Evolutionary conservation across 495 filamentous ascomycete species (phyloP).

Genomic region (Clavariopsis aquatica): DNA sequence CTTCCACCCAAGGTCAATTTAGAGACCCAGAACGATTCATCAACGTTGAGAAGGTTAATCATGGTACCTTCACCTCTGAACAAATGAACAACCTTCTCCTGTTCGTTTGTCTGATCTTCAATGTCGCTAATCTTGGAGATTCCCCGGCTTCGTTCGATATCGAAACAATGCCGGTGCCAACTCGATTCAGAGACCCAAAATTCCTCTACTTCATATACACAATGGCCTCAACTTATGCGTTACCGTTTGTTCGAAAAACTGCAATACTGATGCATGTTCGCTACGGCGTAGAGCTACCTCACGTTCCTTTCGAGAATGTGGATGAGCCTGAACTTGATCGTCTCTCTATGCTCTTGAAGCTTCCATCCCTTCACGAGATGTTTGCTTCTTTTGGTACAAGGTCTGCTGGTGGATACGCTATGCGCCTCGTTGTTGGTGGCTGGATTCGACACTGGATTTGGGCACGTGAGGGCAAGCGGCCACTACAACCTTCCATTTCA

Average conservation of each 20-base stretch:
- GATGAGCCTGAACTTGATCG: slow-evolving; percentile 79
- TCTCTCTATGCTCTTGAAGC: slow-evolving; percentile 67
- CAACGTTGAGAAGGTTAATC: slow-evolving; percentile 17
- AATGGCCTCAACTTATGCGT: slow-evolving; percentile 73
- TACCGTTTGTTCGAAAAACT: slow-evolving; percentile 86
- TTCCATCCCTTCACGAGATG: slow-evolving; percentile 81
- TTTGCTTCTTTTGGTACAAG: slow-evolving; percentile 51
- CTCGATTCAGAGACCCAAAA: not conserved
- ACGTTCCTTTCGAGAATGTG: slow-evolving; percentile 63
- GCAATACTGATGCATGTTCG: slow-evolving; percentile 82
- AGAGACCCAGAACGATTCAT: slow-evolving; percentile 18
- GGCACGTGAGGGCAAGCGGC: slow-evolving; percentile 35
- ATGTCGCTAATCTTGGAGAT: slow-evolving; percentile 13
- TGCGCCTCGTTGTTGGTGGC: slow-evolving; percentile 62
- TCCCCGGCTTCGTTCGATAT: not conserved
- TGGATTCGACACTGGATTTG: slow-evolving; percentile 72
- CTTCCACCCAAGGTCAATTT: not conserved
- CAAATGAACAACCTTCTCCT: slow-evolving; percentile 19
- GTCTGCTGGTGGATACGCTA: slow-evolving; percentile 36
- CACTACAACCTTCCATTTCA: slow-evolving; percentile 43
- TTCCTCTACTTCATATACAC: slow-evolving; percentile 52
- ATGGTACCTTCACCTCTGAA: slow-evolving; percentile 5
- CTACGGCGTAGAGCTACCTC: slow-evolving; percentile 84
- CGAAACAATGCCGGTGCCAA: not conserved
- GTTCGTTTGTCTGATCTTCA: slow-evolving; percentile 24